phyloP scores from a whole-genome alignment of 164 flowering plant species.

The Umbilicus rupestris region DNA sequence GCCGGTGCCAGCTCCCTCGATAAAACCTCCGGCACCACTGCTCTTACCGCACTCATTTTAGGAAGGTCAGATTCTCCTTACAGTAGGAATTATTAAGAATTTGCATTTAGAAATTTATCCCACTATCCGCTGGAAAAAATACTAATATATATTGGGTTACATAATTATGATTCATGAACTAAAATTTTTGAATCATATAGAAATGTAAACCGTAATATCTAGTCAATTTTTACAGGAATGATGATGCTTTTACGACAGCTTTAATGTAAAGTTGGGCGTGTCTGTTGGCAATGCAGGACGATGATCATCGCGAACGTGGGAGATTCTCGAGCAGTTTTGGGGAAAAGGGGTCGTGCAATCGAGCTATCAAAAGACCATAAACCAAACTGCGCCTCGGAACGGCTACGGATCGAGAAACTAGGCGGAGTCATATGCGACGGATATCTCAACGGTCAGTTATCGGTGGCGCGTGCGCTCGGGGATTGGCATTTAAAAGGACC shows the following conservation, averaged over 20 bases:
- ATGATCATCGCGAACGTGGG: slow-evolving; percentile 22
- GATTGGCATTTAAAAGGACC: slow-evolving; percentile 24
- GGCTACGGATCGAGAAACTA: slow-evolving; percentile 17
- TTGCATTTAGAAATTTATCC: too few species aligned
- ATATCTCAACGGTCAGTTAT: slow-evolving; percentile 18
- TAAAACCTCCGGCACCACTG: slow-evolving; percentile 38
- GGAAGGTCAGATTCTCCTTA: slow-evolving; percentile 37
- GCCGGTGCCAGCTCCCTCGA: slow-evolving; percentile 30
- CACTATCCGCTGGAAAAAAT: too few species aligned
- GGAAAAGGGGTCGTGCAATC: slow-evolving; percentile 20
- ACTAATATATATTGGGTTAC: too few species aligned
- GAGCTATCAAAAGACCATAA: slow-evolving; percentile 24
- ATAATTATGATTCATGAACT: too few species aligned
- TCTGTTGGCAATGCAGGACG: slow-evolving; percentile 10
- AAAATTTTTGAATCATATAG: too few species aligned
- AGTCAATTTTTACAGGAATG: too few species aligned
- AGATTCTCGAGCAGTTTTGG: slow-evolving; percentile 22
- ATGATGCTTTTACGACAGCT: too few species aligned
- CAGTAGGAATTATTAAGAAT: too few species aligned
- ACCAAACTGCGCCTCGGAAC: slow-evolving; percentile 18
- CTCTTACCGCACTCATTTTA: slow-evolving; percentile 28
- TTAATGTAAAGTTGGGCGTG: too few species aligned
- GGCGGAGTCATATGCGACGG: slow-evolving; percentile 20
- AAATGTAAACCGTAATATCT: too few species aligned
- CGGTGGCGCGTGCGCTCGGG: slow-evolving; percentile 22